These are phyloP conservation scores for Plantago major DNA, from an alignment of 257 asterid species.

Conservation along the genomic window DNA sequence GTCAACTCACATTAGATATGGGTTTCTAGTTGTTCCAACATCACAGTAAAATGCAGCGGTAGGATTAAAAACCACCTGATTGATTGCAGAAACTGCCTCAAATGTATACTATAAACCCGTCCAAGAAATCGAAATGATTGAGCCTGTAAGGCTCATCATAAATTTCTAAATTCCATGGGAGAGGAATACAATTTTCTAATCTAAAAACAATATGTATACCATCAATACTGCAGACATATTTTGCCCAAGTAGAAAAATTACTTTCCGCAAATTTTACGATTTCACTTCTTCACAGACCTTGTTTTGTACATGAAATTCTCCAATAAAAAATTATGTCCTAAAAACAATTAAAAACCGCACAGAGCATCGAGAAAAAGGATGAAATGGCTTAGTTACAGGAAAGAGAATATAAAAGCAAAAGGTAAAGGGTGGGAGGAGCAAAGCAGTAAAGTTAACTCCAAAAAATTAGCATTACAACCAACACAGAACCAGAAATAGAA, in stretches of 20 bases:
- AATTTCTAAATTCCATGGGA: slow-evolving; percentile 13
- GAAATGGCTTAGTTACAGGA: slow-evolving; percentile 5
- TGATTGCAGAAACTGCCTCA: slow-evolving; percentile 14
- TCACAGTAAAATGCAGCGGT: slow-evolving; percentile 11
- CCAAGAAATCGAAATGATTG: slow-evolving; percentile 2
- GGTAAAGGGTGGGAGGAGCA: slow-evolving; percentile 5
- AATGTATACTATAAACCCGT: background rate
- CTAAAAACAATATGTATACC: background rate
- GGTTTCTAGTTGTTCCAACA: slow-evolving; percentile 13
- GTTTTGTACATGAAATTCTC: too few relatives aligned
- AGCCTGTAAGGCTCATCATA: slow-evolving; percentile 11
- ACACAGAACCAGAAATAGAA: slow-evolving; percentile 19
- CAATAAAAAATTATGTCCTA: too few relatives aligned
- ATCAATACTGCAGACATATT: slow-evolving; percentile 10
- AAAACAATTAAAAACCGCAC: slow-evolving; percentile 7
- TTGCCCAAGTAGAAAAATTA: background rate
- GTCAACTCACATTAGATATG: background rate
- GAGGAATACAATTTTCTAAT: slow-evolving; percentile 8
- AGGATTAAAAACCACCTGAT: slow-evolving; percentile 10
- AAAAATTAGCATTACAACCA: slow-evolving; percentile 3
- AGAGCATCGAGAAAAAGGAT: slow-evolving; percentile 12
- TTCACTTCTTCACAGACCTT: too few relatives aligned
- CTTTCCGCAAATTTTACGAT: background rate
- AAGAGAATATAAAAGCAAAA: background rate
- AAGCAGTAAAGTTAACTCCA: slow-evolving; percentile 14